Percentiles rank a stretch among this genome's conserved stretches.
Evolutionary conservation across 768 basidiomycete genomes (phyloP).

Genomic region (Inosperma sp.): DNA sequence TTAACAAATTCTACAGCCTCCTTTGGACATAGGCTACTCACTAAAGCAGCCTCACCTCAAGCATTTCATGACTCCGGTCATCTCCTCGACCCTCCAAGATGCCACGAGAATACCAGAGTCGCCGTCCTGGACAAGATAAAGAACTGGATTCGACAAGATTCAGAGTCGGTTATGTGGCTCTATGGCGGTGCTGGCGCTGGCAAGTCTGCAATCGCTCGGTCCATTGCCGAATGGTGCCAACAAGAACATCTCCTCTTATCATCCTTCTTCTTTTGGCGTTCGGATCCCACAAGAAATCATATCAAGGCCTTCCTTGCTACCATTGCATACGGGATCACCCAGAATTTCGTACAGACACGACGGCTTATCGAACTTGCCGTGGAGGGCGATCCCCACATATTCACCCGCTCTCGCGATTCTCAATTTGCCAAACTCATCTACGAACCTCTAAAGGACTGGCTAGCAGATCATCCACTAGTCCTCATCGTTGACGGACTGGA

Average conservation of each 20-base stretch:
- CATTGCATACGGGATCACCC: slow-evolving; percentile 13
- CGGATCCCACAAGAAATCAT: slow-evolving; percentile 7
- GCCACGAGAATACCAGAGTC: slow-evolving; percentile 13
- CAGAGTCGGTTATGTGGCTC: slow-evolving; percentile 13
- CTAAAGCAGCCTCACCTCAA: neutral
- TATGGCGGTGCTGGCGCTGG: slow-evolving; percentile 17
- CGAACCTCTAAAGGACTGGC: slow-evolving; percentile 1
- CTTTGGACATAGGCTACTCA: slow-evolving; percentile 3
- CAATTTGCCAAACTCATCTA: slow-evolving; percentile 13
- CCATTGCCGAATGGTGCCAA: slow-evolving; percentile 9
- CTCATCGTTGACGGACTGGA: slow-evolving; percentile 19
- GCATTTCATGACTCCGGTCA: slow-evolving; percentile 15
- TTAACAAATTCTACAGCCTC: neutral
- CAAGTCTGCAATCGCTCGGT: slow-evolving; percentile 16
- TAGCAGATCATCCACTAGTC: neutral
- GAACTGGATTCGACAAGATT: slow-evolving; percentile 11
- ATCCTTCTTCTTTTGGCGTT: slow-evolving; percentile 15
- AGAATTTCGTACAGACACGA: slow-evolving; percentile 5
- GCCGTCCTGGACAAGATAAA: slow-evolving; percentile 11
- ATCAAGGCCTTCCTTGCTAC: slow-evolving; percentile 9
- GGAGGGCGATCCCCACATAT: slow-evolving; percentile 9
- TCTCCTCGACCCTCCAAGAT: slow-evolving; percentile 11
- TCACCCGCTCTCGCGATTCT: slow-evolving; percentile 3
- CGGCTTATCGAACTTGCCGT: slow-evolving; percentile 3
- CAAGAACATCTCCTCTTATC: neutral